Base-by-base conservation (phyloP, 208 protist genomes). In the Leishmania guyanensis region DNA sequence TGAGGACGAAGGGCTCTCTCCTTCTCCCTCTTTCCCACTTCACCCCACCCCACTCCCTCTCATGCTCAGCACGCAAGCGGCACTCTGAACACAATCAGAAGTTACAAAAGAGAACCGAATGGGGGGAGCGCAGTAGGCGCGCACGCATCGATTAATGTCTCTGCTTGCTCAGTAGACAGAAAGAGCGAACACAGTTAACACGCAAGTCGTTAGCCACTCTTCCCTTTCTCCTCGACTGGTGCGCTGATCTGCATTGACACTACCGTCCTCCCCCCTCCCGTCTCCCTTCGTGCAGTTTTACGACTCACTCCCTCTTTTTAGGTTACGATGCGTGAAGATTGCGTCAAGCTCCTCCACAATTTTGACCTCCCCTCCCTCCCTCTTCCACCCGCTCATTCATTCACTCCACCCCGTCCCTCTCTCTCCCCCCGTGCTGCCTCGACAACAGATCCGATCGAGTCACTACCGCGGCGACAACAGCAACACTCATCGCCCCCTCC, bases 1-100 rank as follows among this genome's bases (percentile, higher is more conserved):
- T 22, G 66, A 20, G 33, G 64, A 39, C 33, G 65, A n/a, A 46
- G 8, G 20, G 12, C 78, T 84, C 56, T 70, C 78, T 66, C 70
- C 29, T 64, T 72, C 50, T 75, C 20, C 58, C 51, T 75, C 39
- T 78, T 22, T 51, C 33, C 43, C 66, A 72, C 64, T 14, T 33
- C n/a, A 12, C 26, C 60, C 60, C 60, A 26, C 60, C 26, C 43
- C 43, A 46, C 43, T 46, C 43, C 43, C 56, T 26, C 56, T 62
- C 43, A 64, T 50, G 36, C 8, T 51, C n/a, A 77, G 39, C 75
- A 22, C 70, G 29, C 29, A 75, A 53, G 33, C 17, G 65, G n/a
- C 53, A 60, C n/a, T 73, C 53, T 33, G 58, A 72, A 14, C 36
- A 78, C 58, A 76, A 22, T 2, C 33, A 76, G 20, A 12, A 29